Conservation (phyloP, 768 basidiomycete species). For the Neoboletus magnificus region DNA sequence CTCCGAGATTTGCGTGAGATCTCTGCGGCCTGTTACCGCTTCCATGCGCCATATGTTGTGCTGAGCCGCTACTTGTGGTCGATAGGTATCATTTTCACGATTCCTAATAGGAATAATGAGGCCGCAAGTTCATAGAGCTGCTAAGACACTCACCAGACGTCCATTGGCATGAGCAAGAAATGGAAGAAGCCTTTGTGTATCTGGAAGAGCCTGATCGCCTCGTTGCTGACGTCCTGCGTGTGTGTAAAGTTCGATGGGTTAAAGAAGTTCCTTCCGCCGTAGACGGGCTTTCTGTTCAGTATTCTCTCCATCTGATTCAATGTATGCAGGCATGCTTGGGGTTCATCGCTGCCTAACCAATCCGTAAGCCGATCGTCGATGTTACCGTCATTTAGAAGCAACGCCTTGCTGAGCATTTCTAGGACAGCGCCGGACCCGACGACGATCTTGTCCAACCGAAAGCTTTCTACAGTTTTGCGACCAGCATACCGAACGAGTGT, state of each 20-base stretch:
- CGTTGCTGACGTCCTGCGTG: neutral
- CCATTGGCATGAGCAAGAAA: neutral
- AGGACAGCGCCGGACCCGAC: neutral
- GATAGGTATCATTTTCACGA: no score
- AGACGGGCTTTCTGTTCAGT: neutral
- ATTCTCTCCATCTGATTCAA: neutral
- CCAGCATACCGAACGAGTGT: neutral
- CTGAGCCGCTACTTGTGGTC: no score
- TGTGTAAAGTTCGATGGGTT: neutral
- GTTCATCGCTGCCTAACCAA: neutral
- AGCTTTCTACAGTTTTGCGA: neutral
- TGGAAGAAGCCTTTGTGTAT: neutral
- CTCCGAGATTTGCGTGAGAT: no score
- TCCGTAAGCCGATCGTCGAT: neutral
- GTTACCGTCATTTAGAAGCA: neutral
- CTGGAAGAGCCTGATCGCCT: neutral
- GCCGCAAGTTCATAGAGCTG: neutral
- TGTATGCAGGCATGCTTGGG: neutral
- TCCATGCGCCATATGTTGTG: no score
- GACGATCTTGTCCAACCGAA: neutral
- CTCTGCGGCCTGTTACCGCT: no score
- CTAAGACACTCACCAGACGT: neutral
- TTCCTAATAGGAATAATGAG: neutral
- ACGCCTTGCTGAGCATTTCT: neutral
- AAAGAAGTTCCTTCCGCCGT: neutral